phyloP scores from a whole-genome alignment of 345 rosid genomes.

The Rubroshorea leprosula region DNA sequence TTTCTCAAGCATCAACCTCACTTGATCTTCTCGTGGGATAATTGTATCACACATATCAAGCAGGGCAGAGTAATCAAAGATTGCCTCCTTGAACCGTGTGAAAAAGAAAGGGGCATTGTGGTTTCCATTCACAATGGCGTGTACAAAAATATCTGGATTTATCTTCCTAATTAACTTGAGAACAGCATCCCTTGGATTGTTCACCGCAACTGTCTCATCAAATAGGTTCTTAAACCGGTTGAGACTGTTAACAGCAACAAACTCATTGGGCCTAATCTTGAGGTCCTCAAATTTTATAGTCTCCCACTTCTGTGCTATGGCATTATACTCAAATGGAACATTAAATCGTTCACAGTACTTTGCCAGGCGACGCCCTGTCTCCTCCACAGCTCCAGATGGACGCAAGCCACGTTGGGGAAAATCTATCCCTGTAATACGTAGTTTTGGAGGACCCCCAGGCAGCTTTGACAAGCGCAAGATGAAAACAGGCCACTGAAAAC shows the following conservation, averaged over 20 bases:
- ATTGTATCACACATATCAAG: slow-evolving; percentile 56
- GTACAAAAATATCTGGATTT: slow-evolving; percentile 51
- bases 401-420: slow-evolving; percentile 65
- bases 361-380: slow-evolving; percentile 63
- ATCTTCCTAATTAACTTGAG: slow-evolving; percentile 44
- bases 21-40: slow-evolving; percentile 35
- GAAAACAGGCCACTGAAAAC: slow-evolving; percentile 50
- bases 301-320: slow-evolving; percentile 61
- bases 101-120: slow-evolving; percentile 68
- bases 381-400: slow-evolving; percentile 54
- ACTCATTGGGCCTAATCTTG: slow-evolving; percentile 41
- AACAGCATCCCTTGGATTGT: slow-evolving; percentile 49
- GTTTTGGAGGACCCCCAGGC: slow-evolving; percentile 42
- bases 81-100: slow-evolving; percentile 69
- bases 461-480: slow-evolving; percentile 43
- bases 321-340: slow-evolving; percentile 66
- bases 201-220: slow-evolving; percentile 49
- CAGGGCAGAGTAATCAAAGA: slow-evolving; percentile 64
- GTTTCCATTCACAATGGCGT: slow-evolving; percentile 45
- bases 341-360: slow-evolving; percentile 58
- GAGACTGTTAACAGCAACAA: slow-evolving; percentile 49
- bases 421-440: slow-evolving; percentile 82
- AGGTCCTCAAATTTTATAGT: slow-evolving; percentile 51
- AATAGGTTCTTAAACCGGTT: slow-evolving; percentile 39
- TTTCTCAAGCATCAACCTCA: slow-evolving; percentile 57